Evolutionary conservation across 352 stramenopile genomes (phyloP), one percentile per base, ranked within the genome.

Genomic region (Globisporangium ultimum): DNA sequence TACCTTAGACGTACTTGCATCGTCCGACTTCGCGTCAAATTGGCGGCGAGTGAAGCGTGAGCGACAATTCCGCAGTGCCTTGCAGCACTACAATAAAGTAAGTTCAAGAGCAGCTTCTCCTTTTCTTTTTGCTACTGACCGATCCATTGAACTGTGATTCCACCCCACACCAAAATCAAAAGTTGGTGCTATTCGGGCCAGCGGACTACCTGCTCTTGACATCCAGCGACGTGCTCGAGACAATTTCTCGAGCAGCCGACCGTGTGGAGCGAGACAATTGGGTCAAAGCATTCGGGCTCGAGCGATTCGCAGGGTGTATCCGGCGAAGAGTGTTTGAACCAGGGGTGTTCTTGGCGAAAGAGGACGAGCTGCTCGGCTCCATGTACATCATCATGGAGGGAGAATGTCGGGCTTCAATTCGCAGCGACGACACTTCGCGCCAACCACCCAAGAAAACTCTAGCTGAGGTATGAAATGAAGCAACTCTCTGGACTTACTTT

Each of bases 151-250:
- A 11, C 9, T 15, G 0, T 28, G 18, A 42, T 58, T 40, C 13
- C 22, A 53, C 15, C 38, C 28, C 34, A 13, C 17, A 5, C 14
- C 11, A 49, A 34, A 58, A 48, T 4, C 14, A 14, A 34, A 61
- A 76, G 51, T 24, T 79, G 9, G 63, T 72, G 1, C 55, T 80
- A 13, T 60, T 52, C 0, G 72, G 72, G 3, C 72, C 72, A n/a
- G 72, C 72, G 20, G 72, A 80, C 48, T 80, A 69, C 53, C 62
- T 80, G 22, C 55, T 78, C 36, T 53, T 80, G 47, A 72, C 67
- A 5, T 66, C 60, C 21, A 76, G 58, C 21, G 69, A 74, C 22
- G 58, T 80, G 13, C 32, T 61, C 21, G 72, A 78, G 59, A 72
- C 57, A 12, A 61, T 62, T 13, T 70, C 58, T 2, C 46, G 48